Percentiles rank a stretch among this genome's conserved stretches.
Conservation (phyloP, 2,329 filamentous ascomycete genomes). For the Trichoderma endophyticum region DNA sequence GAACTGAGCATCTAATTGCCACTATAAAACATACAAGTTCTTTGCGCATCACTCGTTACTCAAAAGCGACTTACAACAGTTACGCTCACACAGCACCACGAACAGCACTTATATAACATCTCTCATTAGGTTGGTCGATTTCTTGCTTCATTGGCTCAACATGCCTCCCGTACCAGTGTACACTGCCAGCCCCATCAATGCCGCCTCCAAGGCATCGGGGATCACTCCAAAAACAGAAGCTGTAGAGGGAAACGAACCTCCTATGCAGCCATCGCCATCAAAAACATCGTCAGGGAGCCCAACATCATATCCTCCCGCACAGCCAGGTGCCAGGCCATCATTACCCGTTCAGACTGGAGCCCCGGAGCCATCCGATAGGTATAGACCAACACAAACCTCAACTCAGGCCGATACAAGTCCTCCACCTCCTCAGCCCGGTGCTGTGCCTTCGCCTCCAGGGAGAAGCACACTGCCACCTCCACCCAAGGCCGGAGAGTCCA, state of each 20-base stretch:
- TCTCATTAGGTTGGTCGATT: not conserved
- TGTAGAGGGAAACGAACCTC: conserved; percentile 23
- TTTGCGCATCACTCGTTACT: not conserved
- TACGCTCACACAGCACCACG: not conserved
- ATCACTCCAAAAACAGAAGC: conserved; percentile 45
- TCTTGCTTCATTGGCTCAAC: conserved; percentile 20
- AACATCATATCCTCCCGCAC: conserved; percentile 40
- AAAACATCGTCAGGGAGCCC: conserved; percentile 26
- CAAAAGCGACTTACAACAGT: not conserved
- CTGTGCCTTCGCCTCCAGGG: conserved; percentile 45
- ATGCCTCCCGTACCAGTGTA: conserved; percentile 62
- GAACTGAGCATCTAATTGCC: not conserved
- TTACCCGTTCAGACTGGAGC: conserved; percentile 44
- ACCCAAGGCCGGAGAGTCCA: conserved; percentile 48
- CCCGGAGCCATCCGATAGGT: conserved; percentile 31
- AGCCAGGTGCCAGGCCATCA: conserved; percentile 46
- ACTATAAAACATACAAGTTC: not conserved
- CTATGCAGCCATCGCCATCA: conserved; percentile 27
- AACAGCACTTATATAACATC: not conserved
- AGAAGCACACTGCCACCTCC: conserved; percentile 44
- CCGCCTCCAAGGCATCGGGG: conserved; percentile 51
- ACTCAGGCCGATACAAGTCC: conserved; percentile 42
- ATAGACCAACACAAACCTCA: conserved; percentile 46
- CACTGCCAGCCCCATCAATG: conserved; percentile 56
- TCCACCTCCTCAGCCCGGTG: conserved; percentile 56